These are phyloP conservation scores for Aspergillus texensis DNA, from an alignment of 2,329 filamentous ascomycete genomes.

Conservation along the genomic window DNA sequence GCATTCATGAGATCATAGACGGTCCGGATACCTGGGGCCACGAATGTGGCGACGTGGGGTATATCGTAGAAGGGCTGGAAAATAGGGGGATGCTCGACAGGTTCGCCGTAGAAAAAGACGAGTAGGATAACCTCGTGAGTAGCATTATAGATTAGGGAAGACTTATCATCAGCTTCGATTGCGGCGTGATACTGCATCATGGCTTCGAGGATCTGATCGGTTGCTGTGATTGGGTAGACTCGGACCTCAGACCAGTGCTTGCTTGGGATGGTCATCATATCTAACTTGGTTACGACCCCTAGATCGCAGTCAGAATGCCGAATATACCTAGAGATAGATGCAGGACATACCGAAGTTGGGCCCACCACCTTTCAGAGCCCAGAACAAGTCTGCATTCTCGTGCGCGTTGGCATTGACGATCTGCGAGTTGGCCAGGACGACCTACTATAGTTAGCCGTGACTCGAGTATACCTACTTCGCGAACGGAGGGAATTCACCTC, in stretches of 20 bases:
- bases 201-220: slow-evolving; percentile 10
- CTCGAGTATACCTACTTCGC: neutral
- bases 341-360: slow-evolving; percentile 28
- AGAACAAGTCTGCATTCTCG: slow-evolving; percentile 32
- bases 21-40: slow-evolving; percentile 10
- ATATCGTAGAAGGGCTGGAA: slow-evolving; percentile 15
- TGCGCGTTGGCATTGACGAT: slow-evolving; percentile 18
- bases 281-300: slow-evolving; percentile 22
- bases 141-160: slow-evolving; percentile 14
- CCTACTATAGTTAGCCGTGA: slow-evolving; percentile 7
- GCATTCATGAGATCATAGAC: slow-evolving; percentile 12
- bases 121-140: slow-evolving; percentile 12
- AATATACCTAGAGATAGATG: neutral
- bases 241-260: slow-evolving; percentile 17
- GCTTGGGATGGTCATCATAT: slow-evolving; percentile 20
- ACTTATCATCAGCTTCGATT: slow-evolving; percentile 16
- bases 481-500: slow-evolving; percentile 15
- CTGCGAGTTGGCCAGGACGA: slow-evolving; percentile 21
- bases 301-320: neutral
- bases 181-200: slow-evolving; percentile 15
- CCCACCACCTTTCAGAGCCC: slow-evolving; percentile 35
- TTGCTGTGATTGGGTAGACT: slow-evolving; percentile 10
- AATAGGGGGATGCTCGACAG: slow-evolving; percentile 7
- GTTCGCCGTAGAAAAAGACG: slow-evolving; percentile 12
- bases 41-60: slow-evolving; percentile 6